Percentiles rank a stretch among this genome's conserved stretches.
Conservation (phyloP, 257 asterid species). For the Solanum tarapatanum region DNA sequence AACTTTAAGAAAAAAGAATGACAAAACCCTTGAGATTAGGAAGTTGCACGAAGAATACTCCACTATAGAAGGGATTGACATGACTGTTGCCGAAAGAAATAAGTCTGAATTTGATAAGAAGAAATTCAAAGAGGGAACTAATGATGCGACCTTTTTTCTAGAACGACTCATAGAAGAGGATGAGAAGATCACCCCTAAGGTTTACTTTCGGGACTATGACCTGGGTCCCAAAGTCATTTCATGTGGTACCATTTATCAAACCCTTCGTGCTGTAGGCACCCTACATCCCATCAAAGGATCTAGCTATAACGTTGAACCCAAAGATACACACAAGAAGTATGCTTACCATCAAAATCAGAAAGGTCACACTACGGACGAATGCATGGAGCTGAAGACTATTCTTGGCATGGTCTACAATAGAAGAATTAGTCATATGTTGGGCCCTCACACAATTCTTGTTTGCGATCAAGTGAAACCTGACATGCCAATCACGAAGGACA, state of each 20-base stretch:
- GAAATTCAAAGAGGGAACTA: too few species aligned
- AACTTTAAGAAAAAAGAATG: too few species aligned
- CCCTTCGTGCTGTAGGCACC: too few species aligned
- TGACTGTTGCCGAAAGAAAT: too few species aligned
- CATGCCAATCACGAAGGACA: not conserved
- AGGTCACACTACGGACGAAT: not conserved
- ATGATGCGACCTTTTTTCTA: too few species aligned
- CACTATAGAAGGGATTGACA: too few species aligned
- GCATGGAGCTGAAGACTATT: not conserved
- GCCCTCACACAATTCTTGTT: not conserved
- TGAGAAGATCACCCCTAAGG: not conserved
- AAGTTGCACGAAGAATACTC: too few species aligned
- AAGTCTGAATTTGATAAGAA: too few species aligned
- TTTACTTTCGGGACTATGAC: not conserved
- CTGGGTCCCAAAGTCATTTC: not conserved
- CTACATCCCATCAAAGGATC: not conserved
- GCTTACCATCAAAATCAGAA: not conserved
- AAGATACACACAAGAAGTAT: not conserved
- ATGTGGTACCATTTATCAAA: not conserved
- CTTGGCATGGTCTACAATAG: not conserved
- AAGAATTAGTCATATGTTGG: not conserved
- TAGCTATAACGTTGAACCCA: not conserved
- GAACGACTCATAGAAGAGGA: too few species aligned
- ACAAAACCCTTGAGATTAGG: too few species aligned
- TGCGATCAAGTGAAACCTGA: not conserved